phyloP scores from a whole-genome alignment of 768 basidiomycete species.

The Suillus clintonianus region DNA sequence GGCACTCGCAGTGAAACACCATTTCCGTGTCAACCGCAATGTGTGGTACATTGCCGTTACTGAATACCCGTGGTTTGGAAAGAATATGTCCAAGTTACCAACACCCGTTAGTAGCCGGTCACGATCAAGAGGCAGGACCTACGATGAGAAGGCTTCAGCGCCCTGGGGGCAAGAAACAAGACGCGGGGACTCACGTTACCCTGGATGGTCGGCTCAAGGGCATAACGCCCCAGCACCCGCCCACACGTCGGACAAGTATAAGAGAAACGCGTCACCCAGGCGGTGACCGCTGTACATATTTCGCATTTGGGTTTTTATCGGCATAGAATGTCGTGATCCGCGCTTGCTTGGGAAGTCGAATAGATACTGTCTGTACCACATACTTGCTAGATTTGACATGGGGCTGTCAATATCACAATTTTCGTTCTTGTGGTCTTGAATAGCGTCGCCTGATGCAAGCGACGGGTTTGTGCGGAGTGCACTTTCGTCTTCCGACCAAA shows the following conservation, averaged over 20 bases:
- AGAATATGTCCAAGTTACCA: constrained; percentile 42
- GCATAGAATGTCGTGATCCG: constrained; percentile 6
- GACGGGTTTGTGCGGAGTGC: background rate
- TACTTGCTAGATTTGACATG: constrained; percentile 9
- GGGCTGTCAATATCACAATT: constrained; percentile 1
- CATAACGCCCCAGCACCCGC: constrained; percentile 27
- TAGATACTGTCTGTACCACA: constrained; percentile 16
- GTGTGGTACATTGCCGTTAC: constrained; percentile 78
- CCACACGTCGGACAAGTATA: constrained; percentile 37
- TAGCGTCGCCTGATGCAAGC: too few relatives aligned
- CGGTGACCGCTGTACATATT: constrained; percentile 34
- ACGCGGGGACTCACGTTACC: constrained; percentile 20
- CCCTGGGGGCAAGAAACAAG: constrained; percentile 15
- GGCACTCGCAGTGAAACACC: constrained; percentile 44
- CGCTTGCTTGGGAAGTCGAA: constrained; percentile 6
- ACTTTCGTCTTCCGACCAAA: background rate
- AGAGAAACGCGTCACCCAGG: constrained; percentile 45
- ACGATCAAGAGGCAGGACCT: constrained; percentile 33
- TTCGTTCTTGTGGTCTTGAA: background rate
- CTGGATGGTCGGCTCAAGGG: constrained; percentile 19
- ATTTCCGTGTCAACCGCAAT: constrained; percentile 41
- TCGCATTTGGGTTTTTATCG: constrained; percentile 4
- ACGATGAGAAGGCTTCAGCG: constrained; percentile 27
- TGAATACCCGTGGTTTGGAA: constrained; percentile 70
- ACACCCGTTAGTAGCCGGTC: constrained; percentile 40